These are phyloP conservation scores for Camellia oleifera DNA, from an alignment of 179 eudicot species.

Conservation along the genomic window DNA sequence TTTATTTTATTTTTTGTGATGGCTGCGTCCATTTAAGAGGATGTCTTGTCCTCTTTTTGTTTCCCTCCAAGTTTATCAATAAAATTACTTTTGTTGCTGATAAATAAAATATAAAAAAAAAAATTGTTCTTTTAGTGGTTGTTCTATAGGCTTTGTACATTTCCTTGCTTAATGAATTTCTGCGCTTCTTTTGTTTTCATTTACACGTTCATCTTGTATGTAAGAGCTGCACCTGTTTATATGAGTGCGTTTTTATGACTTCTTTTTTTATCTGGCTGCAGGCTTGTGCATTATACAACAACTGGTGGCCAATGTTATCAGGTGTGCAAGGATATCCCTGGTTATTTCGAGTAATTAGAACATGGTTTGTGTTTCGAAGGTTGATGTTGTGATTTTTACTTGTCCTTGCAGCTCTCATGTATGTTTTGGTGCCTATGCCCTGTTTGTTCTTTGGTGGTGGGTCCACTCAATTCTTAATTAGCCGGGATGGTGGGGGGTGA, in stretches of 20 bases:
- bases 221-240: background rate
- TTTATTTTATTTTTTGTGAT: background rate
- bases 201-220: slow-evolving; percentile 1
- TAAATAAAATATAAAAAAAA: too few relatives aligned
- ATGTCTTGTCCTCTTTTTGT: too few relatives aligned
- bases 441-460: slow-evolving; percentile 99
- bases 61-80: too few relatives aligned
- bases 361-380: background rate
- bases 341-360: background rate
- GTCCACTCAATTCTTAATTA: slow-evolving; percentile 81
- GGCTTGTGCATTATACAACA: slow-evolving; percentile 93
- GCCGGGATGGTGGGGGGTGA: slow-evolving; percentile 99
- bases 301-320: slow-evolving; percentile 99
- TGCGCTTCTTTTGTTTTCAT: background rate
- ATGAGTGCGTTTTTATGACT: background rate
- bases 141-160: background rate
- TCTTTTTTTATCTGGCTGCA: slow-evolving; percentile 30
- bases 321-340: slow-evolving; percentile 36
- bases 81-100: too few relatives aligned
- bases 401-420: slow-evolving; percentile 86
- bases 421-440: slow-evolving; percentile 96
- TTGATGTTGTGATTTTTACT: slow-evolving; percentile 15
- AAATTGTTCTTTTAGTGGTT: background rate
- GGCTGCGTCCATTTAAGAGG: too few relatives aligned
- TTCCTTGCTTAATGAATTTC: background rate